Evolutionary conservation across 768 basidiomycete genomes (phyloP).

Genomic region (Aureoboletus auriporus): DNA sequence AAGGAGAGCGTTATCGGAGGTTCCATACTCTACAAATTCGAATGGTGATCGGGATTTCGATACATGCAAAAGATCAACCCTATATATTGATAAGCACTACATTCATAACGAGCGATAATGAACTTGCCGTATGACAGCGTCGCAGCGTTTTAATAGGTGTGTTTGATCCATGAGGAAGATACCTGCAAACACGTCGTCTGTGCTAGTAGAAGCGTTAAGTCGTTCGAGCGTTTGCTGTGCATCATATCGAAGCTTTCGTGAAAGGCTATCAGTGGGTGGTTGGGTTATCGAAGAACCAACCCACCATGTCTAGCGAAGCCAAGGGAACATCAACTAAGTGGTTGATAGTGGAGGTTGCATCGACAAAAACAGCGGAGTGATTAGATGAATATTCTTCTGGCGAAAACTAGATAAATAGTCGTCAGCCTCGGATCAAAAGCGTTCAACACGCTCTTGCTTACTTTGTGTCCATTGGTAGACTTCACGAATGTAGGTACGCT

Average conservation of each 20-base stretch:
- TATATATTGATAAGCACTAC: constrained; percentile 21
- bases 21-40: constrained; percentile 50
- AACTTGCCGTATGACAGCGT: constrained; percentile 61
- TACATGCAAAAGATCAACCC: constrained; percentile 44
- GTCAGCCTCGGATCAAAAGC: not conserved
- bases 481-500: constrained; percentile 58
- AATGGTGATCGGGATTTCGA: constrained; percentile 42
- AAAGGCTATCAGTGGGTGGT: not conserved
- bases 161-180: constrained; percentile 74
- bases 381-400: constrained; percentile 52
- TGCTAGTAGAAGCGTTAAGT: constrained; percentile 45
- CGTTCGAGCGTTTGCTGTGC: constrained; percentile 67
- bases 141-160: constrained; percentile 64
- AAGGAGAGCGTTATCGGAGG: constrained; percentile 51
- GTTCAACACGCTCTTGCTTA: constrained; percentile 23
- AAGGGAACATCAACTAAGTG: constrained; percentile 70
- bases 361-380: constrained; percentile 66
- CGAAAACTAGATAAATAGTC: constrained; percentile 43
- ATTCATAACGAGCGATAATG: not conserved
- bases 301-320: constrained; percentile 76
- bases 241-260: constrained; percentile 66
- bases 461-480: constrained; percentile 49
- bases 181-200: constrained; percentile 61
- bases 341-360: constrained; percentile 74
- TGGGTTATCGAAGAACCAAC: not conserved